A percentile compares a stretch with the other conserved stretches of the same genome.
Conservation (phyloP, 2,329 filamentous ascomycete species). For the Phyllosticta citriasiana region DNA sequence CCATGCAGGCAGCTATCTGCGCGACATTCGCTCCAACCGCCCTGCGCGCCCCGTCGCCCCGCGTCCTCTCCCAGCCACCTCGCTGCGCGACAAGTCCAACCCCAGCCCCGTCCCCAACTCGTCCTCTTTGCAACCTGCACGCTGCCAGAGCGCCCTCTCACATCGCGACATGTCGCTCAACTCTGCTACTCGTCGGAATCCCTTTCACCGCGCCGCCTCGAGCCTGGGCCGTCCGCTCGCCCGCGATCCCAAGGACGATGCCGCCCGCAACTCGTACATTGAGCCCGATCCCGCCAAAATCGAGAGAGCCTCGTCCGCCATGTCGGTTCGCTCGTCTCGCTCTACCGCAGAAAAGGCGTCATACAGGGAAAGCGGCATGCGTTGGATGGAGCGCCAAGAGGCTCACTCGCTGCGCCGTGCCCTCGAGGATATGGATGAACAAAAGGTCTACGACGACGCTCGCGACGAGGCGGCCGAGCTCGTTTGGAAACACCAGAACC, state of each 20-base stretch:
- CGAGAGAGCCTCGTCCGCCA: slow-evolving; percentile 41
- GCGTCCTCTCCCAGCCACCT: slow-evolving; percentile 50
- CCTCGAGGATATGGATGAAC: slow-evolving; percentile 63
- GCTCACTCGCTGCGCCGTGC: slow-evolving; percentile 59
- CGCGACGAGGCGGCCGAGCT: slow-evolving; percentile 69
- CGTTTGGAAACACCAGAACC: slow-evolving; percentile 66
- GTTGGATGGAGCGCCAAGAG: slow-evolving; percentile 77
- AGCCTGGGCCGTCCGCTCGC: slow-evolving; percentile 18
- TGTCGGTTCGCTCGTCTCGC: not conserved
- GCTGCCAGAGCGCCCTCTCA: slow-evolving; percentile 5
- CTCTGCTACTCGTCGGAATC: slow-evolving; percentile 20
- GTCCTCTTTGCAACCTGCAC: not conserved
- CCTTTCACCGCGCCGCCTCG: slow-evolving; percentile 13
- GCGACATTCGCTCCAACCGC: slow-evolving; percentile 59
- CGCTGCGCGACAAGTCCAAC: slow-evolving; percentile 20
- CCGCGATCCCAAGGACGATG: slow-evolving; percentile 24
- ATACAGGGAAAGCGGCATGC: slow-evolving; percentile 63
- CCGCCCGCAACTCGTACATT: slow-evolving; percentile 27
- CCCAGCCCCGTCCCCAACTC: not conserved
- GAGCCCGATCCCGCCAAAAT: slow-evolving; percentile 20
- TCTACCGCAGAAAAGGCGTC: slow-evolving; percentile 44
- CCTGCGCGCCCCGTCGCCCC: slow-evolving; percentile 60
- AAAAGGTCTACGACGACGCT: slow-evolving; percentile 57
- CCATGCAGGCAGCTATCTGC: slow-evolving; percentile 55
- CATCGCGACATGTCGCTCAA: slow-evolving; percentile 19